A percentile compares a stretch with the other conserved stretches of the same genome.
Conservation (phyloP, 768 basidiomycete species). For the Hericium coralloides region DNA sequence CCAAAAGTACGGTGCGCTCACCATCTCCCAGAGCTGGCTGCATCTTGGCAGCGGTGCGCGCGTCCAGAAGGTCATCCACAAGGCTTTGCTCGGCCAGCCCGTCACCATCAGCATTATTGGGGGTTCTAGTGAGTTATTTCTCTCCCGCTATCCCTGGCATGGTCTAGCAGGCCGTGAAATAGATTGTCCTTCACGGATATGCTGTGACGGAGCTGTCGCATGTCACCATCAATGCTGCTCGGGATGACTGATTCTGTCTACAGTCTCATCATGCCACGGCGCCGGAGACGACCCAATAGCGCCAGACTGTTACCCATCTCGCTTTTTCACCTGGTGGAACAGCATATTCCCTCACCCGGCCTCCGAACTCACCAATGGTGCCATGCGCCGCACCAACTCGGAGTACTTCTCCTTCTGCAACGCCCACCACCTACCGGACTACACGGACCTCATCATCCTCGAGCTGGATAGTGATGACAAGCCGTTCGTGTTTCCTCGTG, state of each 20-base stretch:
- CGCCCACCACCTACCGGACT: slow-evolving; percentile 87
- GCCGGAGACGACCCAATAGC: slow-evolving; percentile 87
- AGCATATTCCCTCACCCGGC: slow-evolving; percentile 96
- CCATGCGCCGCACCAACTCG: slow-evolving; percentile 85
- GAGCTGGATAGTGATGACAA: slow-evolving; percentile 91
- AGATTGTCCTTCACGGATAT: neutral
- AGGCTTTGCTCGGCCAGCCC: slow-evolving; percentile 76
- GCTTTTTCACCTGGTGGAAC: slow-evolving; percentile 97
- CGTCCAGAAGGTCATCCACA: slow-evolving; percentile 73
- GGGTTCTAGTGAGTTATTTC: slow-evolving; percentile 59
- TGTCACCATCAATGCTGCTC: neutral
- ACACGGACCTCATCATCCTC: slow-evolving; percentile 88
- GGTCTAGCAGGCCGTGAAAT: neutral
- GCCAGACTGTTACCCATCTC: slow-evolving; percentile 82
- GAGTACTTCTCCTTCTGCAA: slow-evolving; percentile 95
- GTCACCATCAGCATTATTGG: slow-evolving; percentile 87
- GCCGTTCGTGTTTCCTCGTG: slow-evolving; percentile 43
- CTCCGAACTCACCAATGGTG: slow-evolving; percentile 95
- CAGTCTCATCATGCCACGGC: slow-evolving; percentile 91
- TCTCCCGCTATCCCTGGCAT: neutral
- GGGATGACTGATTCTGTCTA: neutral
- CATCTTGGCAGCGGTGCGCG: slow-evolving; percentile 77
- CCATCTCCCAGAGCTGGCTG: slow-evolving; percentile 64
- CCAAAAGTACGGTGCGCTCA: slow-evolving; percentile 64
- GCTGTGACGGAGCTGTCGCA: neutral